Conservation (phyloP, 768 basidiomycete species). For the Boletus sp. region DNA sequence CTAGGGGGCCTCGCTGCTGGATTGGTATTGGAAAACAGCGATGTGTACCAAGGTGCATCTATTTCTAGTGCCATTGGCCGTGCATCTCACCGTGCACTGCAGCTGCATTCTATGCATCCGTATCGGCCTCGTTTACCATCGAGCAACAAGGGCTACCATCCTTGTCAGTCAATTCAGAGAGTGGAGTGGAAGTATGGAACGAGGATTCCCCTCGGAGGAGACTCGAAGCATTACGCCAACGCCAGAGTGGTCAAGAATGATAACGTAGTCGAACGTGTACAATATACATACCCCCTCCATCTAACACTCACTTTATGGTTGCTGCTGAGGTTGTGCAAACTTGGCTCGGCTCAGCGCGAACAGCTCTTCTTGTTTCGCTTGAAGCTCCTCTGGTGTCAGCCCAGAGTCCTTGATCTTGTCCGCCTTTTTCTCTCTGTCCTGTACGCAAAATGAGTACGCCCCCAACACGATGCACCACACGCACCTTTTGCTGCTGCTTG, state of each 20-base stretch:
- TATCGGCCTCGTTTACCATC: constrained; percentile 79
- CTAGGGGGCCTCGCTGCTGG: constrained; percentile 83
- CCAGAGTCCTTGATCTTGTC: constrained; percentile 87
- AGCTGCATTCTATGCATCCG: constrained; percentile 73
- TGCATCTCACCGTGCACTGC: constrained; percentile 16
- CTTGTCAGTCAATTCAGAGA: constrained; percentile 33
- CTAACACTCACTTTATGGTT: constrained; percentile 13
- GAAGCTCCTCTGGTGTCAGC: constrained; percentile 85
- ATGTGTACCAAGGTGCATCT: constrained; percentile 63
- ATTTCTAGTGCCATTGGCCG: constrained; percentile 1
- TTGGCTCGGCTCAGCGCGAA: constrained; percentile 90
- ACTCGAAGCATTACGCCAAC: constrained; percentile 49
- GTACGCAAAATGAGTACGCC: constrained; percentile 8
- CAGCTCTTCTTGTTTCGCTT: constrained; percentile 82
- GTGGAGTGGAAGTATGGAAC: constrained; percentile 57
- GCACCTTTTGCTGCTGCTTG: constrained; percentile 91
- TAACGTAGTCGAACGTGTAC: constrained; percentile 30
- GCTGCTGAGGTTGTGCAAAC: constrained; percentile 60
- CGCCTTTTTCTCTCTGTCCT: constrained; percentile 92
- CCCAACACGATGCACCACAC: constrained; percentile 14
- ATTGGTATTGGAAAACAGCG: constrained; percentile 47
- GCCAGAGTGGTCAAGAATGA: constrained; percentile 34
- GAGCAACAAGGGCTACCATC: constrained; percentile 78
- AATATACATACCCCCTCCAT: constrained; percentile 13
- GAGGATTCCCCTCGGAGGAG: constrained; percentile 59